Base-by-base conservation (phyloP, 768 basidiomycete species). In the Boletus coccyginus region DNA sequence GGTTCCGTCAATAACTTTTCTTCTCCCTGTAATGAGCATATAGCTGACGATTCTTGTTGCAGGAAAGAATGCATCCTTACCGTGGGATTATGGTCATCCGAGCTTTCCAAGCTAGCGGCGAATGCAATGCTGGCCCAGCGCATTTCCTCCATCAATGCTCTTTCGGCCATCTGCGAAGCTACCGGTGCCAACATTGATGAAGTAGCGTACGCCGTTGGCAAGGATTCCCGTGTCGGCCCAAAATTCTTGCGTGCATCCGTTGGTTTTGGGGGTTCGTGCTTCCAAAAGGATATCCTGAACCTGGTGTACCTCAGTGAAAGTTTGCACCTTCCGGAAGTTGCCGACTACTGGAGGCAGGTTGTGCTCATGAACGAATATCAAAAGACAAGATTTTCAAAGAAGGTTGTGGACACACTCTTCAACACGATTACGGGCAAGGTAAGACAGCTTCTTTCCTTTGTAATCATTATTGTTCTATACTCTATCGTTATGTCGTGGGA, bases 281-380 rank as follows among this genome's bases (percentile, higher is more conserved):
- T 99, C 91, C 96, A 98, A 77, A 98, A 99, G 74, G 96, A 99
- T 70, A 98, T 98, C 74, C 86, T 99, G 68, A 99, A 99, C 79
- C 81, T 99, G 59, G 97, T 98, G 44, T 99, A 99, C 78, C 85
- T 99, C 43, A 89, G 86, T 69, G 95, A 98, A 77, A 93, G 90
- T 60, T 76, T 93, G 53, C 94, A 98, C 75, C 81, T 99, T 52
- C 94, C 95, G 39, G 94, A 98, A 73, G 95, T 99, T 29, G 97
- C 96, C 32, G 89, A 87, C 17, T 99, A 99, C 80, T 99, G 97
- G 97, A 83, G 84, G 50, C 90, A 95, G 71, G 95, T 99, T 36
- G 95, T 98, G 27, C 87, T 92, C 68, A 91, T 98, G 90, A 98
- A 99, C 75, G 95, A 98, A 74, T 92, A 98, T 74, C 97, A 99